phyloP scores from a whole-genome alignment of 331 rosid species.

The Pyracantha coccinea region DNA sequence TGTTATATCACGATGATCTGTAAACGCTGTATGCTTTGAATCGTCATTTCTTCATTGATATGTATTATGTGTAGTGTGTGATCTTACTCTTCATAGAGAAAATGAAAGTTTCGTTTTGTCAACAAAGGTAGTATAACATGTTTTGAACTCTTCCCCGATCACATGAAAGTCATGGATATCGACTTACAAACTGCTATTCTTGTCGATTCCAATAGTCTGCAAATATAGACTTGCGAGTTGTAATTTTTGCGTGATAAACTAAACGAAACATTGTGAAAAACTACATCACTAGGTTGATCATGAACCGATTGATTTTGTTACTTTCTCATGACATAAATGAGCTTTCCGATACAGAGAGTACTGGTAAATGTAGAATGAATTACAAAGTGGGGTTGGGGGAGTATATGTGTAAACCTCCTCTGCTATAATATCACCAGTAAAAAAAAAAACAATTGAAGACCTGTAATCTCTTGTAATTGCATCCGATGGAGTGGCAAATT shows the following conservation, averaged over 20 bases:
- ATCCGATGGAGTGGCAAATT: neutral
- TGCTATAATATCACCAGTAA: conserved; percentile 1
- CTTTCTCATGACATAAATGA: no score
- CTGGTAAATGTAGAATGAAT: neutral
- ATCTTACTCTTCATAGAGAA: no score
- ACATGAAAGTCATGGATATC: no score
- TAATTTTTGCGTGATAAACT: neutral
- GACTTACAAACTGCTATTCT: no score
- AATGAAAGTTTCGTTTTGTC: no score
- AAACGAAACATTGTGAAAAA: no score
- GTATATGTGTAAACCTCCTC: neutral
- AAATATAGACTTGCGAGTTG: neutral
- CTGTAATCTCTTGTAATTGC: neutral
- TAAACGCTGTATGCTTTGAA: neutral
- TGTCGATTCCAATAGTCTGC: no score
- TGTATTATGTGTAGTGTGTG: neutral
- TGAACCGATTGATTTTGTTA: no score
- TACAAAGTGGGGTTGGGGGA: neutral
- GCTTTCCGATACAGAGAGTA: neutral
- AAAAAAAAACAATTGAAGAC: no score
- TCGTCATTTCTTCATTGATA: neutral
- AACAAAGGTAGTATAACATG: no score
- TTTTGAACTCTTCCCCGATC: no score
- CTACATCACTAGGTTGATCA: neutral
- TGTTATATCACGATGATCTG: neutral